Evolutionary conservation across 768 basidiomycete genomes (phyloP).

Genomic region (Suillus ampliporus): DNA sequence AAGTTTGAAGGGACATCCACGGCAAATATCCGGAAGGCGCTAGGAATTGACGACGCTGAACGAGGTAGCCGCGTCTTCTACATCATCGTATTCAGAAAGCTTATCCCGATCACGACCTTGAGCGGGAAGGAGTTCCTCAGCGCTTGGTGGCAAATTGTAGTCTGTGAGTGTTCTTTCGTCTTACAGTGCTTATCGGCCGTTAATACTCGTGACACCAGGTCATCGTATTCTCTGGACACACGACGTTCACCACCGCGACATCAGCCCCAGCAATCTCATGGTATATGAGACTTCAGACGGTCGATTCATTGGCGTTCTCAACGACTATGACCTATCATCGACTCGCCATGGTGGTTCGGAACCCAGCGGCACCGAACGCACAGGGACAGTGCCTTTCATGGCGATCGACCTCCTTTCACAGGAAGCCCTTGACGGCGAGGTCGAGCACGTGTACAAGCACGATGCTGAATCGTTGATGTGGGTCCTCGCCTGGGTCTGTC

Average conservation of each 20-base stretch:
- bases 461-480: constrained; percentile 7
- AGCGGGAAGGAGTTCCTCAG: not conserved
- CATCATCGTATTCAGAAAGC: not conserved
- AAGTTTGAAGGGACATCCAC: constrained; percentile 3
- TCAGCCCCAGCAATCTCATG: constrained; percentile 1
- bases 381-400: constrained; percentile 25
- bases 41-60: not conserved
- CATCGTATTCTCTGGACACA: constrained; percentile 7
- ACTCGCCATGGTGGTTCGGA: not conserved
- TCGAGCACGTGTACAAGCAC: constrained; percentile 3
- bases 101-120: not conserved
- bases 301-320: not conserved
- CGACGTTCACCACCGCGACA: not conserved
- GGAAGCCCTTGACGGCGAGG: not conserved
- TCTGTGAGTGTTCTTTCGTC: not conserved
- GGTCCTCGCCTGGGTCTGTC: not conserved
- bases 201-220: not conserved
- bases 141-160: constrained; percentile 14
- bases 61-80: not conserved
- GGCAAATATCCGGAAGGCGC: not conserved
- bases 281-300: not conserved
- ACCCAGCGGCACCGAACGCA: constrained; percentile 3
- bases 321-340: constrained; percentile 12
- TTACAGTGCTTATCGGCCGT: too few relatives aligned
- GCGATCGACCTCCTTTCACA: constrained; percentile 1